Evolutionary conservation across 371 early-diverging fungal species (phyloP).

Genomic region (Lichtheimia ramosa): DNA sequence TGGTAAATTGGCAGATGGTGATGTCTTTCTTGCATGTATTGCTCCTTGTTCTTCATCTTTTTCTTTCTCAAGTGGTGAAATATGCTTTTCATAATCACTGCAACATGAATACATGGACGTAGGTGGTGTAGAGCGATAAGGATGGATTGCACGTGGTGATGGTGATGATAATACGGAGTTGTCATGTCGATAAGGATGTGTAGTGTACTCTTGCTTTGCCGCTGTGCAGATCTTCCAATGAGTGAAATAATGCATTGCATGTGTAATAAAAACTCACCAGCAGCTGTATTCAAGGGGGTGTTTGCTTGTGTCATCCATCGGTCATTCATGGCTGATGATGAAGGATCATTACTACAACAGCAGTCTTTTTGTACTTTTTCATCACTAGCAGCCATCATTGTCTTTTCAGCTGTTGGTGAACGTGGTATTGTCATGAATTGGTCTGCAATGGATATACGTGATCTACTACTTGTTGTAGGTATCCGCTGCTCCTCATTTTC

Average conservation of each 20-base stretch:
- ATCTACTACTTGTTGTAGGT: not conserved
- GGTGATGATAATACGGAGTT: too few species aligned
- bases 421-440: slow-evolving; percentile 14
- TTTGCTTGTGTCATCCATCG: not conserved
- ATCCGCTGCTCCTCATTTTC: not conserved
- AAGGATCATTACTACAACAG: not conserved
- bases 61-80: not conserved
- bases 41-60: not conserved
- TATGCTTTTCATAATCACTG: not conserved
- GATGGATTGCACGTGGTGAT: not conserved
- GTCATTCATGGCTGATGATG: too few species aligned
- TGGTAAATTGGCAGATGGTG: not conserved
- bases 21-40: not conserved
- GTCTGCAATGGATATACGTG: slow-evolving; percentile 19
- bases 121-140: not conserved
- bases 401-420: not conserved
- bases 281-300: not conserved
- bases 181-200: too few species aligned
- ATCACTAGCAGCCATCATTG: not conserved
- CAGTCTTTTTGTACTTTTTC: not conserved
- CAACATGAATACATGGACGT: not conserved
- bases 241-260: not conserved
- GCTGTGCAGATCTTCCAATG: not conserved
- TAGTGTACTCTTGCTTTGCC: too few species aligned
- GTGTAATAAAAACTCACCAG: not conserved